These are phyloP conservation scores for Arthrobotrys musiformis DNA, from an alignment of 2,329 filamentous ascomycete genomes.

Conservation along the genomic window DNA sequence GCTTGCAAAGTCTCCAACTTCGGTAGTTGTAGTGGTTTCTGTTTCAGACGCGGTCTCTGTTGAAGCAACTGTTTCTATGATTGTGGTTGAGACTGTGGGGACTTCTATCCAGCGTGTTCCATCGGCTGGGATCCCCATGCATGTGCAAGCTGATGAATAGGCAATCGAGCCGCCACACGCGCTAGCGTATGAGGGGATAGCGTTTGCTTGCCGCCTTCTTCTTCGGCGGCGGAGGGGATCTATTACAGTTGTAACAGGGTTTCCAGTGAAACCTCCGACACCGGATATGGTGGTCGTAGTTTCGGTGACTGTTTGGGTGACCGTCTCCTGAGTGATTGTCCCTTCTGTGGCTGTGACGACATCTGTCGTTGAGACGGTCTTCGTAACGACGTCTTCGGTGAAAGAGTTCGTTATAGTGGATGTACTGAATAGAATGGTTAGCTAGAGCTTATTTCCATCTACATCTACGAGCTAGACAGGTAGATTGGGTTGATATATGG, in stretches of 20 bases:
- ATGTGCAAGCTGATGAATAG: constrained; percentile 59
- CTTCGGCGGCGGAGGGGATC: background rate
- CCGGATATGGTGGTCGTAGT: constrained; percentile 1
- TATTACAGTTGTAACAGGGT: background rate
- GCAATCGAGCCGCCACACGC: constrained; percentile 52
- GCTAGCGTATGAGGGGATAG: constrained; percentile 58
- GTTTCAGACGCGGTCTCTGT: background rate
- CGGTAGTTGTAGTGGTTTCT: background rate
- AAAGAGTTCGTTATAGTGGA: background rate
- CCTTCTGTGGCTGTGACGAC: background rate
- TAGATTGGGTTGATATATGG: background rate
- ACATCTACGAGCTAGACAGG: background rate
- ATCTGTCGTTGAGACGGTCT: background rate
- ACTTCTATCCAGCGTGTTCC: constrained; percentile 54
- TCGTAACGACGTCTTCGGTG: constrained; percentile 9
- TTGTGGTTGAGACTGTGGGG: constrained; percentile 46
- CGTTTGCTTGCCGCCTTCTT: constrained; percentile 5
- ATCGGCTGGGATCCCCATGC: constrained; percentile 55
- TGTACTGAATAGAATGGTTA: constrained; percentile 11
- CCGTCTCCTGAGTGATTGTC: background rate
- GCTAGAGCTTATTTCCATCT: too few species aligned
- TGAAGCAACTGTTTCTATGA: background rate
- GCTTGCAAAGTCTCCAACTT: background rate
- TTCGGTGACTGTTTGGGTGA: constrained; percentile 7
- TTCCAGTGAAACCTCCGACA: background rate